Evolutionary conservation across 2,329 filamentous ascomycete species (phyloP), one percentile per base, ranked within the genome.

Genomic region (Podosphaera aphanis): DNA sequence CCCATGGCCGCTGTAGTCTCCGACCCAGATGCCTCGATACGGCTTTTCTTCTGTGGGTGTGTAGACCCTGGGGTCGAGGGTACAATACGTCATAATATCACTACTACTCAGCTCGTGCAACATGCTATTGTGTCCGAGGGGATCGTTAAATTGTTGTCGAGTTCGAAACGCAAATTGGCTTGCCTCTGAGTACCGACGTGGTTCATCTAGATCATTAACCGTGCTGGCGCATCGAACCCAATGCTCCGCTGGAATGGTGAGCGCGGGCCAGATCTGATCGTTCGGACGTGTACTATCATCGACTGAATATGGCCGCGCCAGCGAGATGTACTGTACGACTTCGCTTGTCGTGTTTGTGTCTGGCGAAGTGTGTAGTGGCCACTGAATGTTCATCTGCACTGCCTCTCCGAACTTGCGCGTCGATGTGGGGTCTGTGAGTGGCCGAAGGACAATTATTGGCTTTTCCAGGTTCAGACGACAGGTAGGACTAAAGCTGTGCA

Each of bases 1-100:
- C 0, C 86, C 85, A 55, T 95, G 86, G 0, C 74, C 76, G 21
- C 76, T 79, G 56, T 93, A 94, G 59, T 94, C 86, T 0, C 86
- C 55, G 3, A 57, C 52, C 86, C 83, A 95, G 25, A 98, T 83
- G 0, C 88, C 88, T 50, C 84, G 76, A 66, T 78, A 94, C 0
- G 85, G 86, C 58, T 85, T 88, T 46, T 77, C 68, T 8, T 64
- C 59, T 0, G 85, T 93, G 0, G 88, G 84, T 0, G 76, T 90
- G 58, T 93, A 94, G n/a, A 79, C 62, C 2, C 64, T 64, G 2
- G 76, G 72, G 38, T 84, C 75, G 1, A 95, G 65, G 0, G 85
- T 92, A 6, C 73, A 66, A 50, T 71, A 79, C 0, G 80, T 83
- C 54, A 74, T 61, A 36, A 75, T 54, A 47, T 70, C 65, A 52